These are phyloP conservation scores for Tripidium arundinaceum DNA, from an alignment of 202 grass and related monocot genomes.

Conservation along the genomic window DNA sequence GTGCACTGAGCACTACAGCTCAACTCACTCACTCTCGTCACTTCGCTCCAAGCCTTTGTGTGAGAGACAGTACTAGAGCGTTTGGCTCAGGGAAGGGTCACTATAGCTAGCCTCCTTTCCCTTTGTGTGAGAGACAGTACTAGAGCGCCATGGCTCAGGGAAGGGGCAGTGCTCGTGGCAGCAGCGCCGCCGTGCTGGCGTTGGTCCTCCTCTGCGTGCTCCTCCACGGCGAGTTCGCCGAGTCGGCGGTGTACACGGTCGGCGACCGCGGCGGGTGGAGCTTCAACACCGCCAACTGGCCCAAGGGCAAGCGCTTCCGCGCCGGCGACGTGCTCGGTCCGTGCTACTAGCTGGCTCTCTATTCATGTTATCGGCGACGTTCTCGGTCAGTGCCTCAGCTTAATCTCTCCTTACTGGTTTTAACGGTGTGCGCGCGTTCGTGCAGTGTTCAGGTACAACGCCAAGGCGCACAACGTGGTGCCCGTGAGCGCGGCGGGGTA, in stretches of 20 bases:
- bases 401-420: background rate
- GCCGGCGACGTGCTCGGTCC: constrained; percentile 77
- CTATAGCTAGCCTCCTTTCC: no score
- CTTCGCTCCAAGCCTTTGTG: background rate
- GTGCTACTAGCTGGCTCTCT: background rate
- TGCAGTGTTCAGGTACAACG: constrained; percentile 77
- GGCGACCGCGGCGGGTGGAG: constrained; percentile 66
- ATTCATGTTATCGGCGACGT: no score
- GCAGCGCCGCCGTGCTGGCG: background rate
- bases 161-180: constrained; percentile 52
- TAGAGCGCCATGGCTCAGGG: constrained; percentile 29
- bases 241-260: constrained; percentile 57
- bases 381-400: background rate
- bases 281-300: constrained; percentile 49
- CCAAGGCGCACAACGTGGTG: constrained; percentile 67
- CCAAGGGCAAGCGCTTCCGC: constrained; percentile 60
- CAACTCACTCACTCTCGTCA: background rate
- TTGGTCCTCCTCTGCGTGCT: constrained; percentile 54
- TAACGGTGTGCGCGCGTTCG: background rate
- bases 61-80: no score
- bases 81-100: no score
- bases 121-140: background rate
- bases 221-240: constrained; percentile 44
- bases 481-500: constrained; percentile 57
- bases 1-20: background rate